A percentile compares a stretch with the other conserved stretches of the same genome.
Evolutionary conservation across 2,329 filamentous ascomycete genomes (phyloP).

Genomic region (Chalara sp.): DNA sequence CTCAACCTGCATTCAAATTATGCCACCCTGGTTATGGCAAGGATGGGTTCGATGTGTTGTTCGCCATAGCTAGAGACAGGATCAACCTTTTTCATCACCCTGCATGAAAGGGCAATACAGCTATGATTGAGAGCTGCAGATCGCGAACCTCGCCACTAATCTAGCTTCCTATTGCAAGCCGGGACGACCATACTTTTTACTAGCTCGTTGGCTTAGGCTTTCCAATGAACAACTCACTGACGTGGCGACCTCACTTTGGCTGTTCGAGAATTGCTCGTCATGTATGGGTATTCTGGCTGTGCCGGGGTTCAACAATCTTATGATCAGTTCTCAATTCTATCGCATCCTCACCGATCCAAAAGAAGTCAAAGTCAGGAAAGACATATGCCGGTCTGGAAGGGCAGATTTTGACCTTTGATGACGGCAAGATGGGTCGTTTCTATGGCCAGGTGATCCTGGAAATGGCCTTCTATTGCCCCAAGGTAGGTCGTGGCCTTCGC

Average conservation of each 20-base stretch:
- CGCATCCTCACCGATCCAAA: conserved; percentile 3
- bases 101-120: conserved; percentile 18
- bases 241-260: conserved; percentile 27
- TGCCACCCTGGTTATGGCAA: conserved; percentile 7
- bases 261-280: conserved; percentile 3
- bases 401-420: conserved; percentile 1
- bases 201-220: conserved; percentile 17
- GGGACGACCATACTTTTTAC: conserved; percentile 13
- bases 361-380: neutral
- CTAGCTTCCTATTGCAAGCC: conserved; percentile 8
- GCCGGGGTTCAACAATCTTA: conserved; percentile 11
- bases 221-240: conserved; percentile 21
- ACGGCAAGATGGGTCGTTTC: conserved; percentile 3
- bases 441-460: conserved; percentile 5
- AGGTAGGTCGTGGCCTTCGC: conserved; percentile 2
- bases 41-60: conserved; percentile 24
- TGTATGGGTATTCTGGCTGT: too few relatives aligned
- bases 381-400: conserved; percentile 5
- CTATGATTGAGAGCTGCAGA: conserved; percentile 18
- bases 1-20: conserved; percentile 6
- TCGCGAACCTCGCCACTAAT: conserved; percentile 18
- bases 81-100: conserved; percentile 17
- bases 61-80: conserved; percentile 16
- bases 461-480: conserved; percentile 11
- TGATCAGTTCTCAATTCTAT: conserved; percentile 15